A percentile compares a stretch with the other conserved stretches of the same genome.
Conservation (phyloP, 2,329 filamentous ascomycete species). For the Sporothrix variecibatus region DNA sequence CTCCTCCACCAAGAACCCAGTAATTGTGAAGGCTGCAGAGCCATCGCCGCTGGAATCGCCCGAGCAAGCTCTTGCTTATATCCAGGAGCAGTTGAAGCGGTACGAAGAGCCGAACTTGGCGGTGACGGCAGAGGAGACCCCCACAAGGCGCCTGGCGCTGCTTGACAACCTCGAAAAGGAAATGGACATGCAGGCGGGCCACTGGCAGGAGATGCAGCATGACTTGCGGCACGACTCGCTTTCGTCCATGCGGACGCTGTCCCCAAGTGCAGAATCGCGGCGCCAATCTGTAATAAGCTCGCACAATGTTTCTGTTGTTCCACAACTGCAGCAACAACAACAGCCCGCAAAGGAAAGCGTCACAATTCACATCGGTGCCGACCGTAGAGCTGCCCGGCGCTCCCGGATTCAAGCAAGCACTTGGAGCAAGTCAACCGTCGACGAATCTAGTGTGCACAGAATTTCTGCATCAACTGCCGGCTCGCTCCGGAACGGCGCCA, state of each 20-base stretch:
- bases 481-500: neutral
- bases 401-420: conserved; percentile 42
- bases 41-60: conserved; percentile 57
- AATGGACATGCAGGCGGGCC: conserved; percentile 60
- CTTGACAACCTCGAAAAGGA: conserved; percentile 63
- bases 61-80: conserved; percentile 49
- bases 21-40: conserved; percentile 50
- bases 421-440: too few species aligned
- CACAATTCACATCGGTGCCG: conserved; percentile 37
- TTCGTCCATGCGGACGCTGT: conserved; percentile 46
- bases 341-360: conserved; percentile 34
- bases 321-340: conserved; percentile 30
- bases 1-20: conserved; percentile 44
- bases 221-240: conserved; percentile 54
- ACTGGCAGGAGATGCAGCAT: conserved; percentile 61
- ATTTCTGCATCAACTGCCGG: neutral
- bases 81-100: conserved; percentile 55
- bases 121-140: conserved; percentile 40
- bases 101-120: conserved; percentile 45
- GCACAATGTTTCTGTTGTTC: conserved; percentile 13
- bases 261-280: conserved; percentile 39
- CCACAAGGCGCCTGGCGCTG: conserved; percentile 49
- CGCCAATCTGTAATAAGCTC: conserved; percentile 35
- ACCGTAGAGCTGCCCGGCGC: conserved; percentile 44
- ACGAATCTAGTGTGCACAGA: conserved; percentile 39